These are phyloP conservation scores for Xylaria bambusicola DNA, from an alignment of 495 filamentous ascomycete genomes.

Conservation along the genomic window DNA sequence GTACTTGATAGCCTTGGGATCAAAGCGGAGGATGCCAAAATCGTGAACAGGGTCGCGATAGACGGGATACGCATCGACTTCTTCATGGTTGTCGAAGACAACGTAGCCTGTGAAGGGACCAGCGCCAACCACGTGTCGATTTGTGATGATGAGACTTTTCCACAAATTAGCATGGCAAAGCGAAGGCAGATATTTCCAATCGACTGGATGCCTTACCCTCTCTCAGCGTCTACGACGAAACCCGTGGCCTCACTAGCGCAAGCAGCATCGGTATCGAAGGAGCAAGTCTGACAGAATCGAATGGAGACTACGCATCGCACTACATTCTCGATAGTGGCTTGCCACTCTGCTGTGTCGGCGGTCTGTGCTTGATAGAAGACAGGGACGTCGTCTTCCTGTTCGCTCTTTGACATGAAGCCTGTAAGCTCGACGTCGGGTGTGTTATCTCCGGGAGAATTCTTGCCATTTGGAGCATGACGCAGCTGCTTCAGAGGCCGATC, in stretches of 20 bases:
- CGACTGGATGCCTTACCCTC: slow-evolving; percentile 59
- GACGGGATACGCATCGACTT: slow-evolving; percentile 96
- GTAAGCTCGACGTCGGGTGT: slow-evolving; percentile 42
- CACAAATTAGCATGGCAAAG: slow-evolving; percentile 40
- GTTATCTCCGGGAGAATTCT: slow-evolving; percentile 49
- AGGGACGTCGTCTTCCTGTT: slow-evolving; percentile 42
- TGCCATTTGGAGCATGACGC: slow-evolving; percentile 44
- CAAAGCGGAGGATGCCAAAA: slow-evolving; percentile 94
- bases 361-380: slow-evolving; percentile 45
- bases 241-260: slow-evolving; percentile 94
- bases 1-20: slow-evolving; percentile 93
- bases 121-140: slow-evolving; percentile 92
- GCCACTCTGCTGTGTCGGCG: slow-evolving; percentile 93
- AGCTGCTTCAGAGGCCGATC: slow-evolving; percentile 53
- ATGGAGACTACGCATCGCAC: slow-evolving; percentile 94
- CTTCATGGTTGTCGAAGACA: slow-evolving; percentile 97
- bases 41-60: slow-evolving; percentile 99
- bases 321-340: slow-evolving; percentile 89
- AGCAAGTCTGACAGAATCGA: slow-evolving; percentile 97
- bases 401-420: slow-evolving; percentile 33
- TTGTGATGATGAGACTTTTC: slow-evolving; percentile 63
- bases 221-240: slow-evolving; percentile 95
- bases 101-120: slow-evolving; percentile 97
- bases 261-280: slow-evolving; percentile 94
- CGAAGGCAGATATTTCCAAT: slow-evolving; percentile 5